A percentile compares a stretch with the other conserved stretches of the same genome.
Evolutionary conservation across 2,329 filamentous ascomycete genomes (phyloP).

Genomic region (Geoglossum cookeanum): DNA sequence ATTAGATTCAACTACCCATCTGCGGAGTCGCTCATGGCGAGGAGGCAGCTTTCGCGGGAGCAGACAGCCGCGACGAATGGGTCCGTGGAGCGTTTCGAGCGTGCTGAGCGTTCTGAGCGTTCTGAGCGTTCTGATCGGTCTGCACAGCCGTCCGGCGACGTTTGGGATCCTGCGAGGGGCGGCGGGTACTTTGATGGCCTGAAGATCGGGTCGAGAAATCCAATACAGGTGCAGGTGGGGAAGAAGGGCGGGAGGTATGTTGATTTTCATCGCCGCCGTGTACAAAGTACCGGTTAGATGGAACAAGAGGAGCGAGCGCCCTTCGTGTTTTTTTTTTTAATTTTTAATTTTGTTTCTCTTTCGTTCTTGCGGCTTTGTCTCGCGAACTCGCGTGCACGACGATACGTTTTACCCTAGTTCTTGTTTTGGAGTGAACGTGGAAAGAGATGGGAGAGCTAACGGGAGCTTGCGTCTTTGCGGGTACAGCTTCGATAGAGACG

Average conservation of each 20-base stretch:
- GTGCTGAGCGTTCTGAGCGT: too few species aligned
- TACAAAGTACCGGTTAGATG: neutral
- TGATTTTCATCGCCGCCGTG: neutral
- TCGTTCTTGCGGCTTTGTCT: neutral
- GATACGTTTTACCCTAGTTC: neutral
- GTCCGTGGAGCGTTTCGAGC: neutral
- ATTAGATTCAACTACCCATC: neutral
- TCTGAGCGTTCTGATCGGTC: too few species aligned
- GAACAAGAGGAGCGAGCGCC: neutral
- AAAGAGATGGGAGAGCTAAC: neutral
- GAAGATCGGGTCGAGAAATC: neutral
- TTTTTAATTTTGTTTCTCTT: neutral
- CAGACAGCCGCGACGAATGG: neutral
- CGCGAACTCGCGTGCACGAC: neutral
- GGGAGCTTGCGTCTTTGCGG: neutral
- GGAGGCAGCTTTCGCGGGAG: neutral
- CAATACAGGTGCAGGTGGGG: neutral
- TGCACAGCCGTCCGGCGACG: neutral
- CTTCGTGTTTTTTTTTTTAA: too few species aligned
- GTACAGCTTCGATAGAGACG: constrained; percentile 19
- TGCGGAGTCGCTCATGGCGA: neutral
- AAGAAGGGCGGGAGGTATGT: neutral
- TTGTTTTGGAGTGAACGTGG: neutral
- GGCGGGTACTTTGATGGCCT: neutral
- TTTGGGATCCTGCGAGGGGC: neutral